Evolutionary conservation across 2,329 filamentous ascomycete genomes (phyloP).

Genomic region (Colletotrichum sp.): DNA sequence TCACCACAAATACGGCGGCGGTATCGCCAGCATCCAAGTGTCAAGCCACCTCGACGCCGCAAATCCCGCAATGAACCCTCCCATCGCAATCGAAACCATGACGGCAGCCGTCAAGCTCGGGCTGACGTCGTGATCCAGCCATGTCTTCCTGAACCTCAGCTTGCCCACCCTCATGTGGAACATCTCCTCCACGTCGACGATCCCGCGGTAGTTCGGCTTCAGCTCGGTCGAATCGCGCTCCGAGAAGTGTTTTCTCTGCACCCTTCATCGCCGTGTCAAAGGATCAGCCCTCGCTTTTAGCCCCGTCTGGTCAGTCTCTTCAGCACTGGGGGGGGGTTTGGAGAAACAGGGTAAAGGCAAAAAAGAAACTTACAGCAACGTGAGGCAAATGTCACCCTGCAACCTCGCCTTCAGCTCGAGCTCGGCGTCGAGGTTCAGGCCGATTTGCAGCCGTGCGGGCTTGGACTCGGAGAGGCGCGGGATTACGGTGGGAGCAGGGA

Average conservation of each 20-base stretch:
- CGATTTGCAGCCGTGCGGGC: constrained; percentile 71
- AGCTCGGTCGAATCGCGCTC: constrained; percentile 2
- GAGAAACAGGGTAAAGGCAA: background rate
- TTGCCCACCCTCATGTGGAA: constrained; percentile 38
- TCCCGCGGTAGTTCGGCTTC: constrained; percentile 1
- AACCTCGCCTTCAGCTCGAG: constrained; percentile 81
- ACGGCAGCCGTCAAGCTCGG: constrained; percentile 27
- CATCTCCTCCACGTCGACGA: constrained; percentile 28
- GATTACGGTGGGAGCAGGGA: constrained; percentile 17
- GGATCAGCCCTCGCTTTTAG: background rate
- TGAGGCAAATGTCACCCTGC: constrained; percentile 75
- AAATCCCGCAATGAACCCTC: constrained; percentile 26
- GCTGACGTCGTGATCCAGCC: constrained; percentile 34
- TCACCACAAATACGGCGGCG: background rate
- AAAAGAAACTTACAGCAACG: constrained; percentile 62
- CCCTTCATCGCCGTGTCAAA: background rate
- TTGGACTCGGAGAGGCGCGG: constrained; percentile 49
- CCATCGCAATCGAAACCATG: constrained; percentile 21
- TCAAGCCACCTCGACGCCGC: constrained; percentile 11
- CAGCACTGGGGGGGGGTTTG: background rate
- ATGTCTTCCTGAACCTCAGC: constrained; percentile 32
- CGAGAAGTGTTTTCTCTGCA: constrained; percentile 8
- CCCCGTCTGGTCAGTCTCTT: constrained; percentile 4
- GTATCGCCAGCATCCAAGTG: background rate
- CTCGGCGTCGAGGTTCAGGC: constrained; percentile 78